Conservation (phyloP, 768 basidiomycete genomes). For the Leccinum rimulosum region DNA sequence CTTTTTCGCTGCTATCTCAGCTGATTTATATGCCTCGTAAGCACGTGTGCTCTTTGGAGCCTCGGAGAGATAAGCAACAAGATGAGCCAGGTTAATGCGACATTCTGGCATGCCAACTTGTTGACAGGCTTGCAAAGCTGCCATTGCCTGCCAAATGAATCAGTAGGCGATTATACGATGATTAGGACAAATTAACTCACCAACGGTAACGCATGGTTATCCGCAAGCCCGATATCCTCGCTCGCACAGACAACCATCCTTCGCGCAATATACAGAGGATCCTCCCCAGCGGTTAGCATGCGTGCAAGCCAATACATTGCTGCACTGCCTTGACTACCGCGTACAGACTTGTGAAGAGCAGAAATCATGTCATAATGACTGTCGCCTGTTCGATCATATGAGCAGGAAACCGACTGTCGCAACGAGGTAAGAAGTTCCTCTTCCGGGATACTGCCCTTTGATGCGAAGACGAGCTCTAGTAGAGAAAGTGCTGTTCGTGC, state of each 20-base stretch:
- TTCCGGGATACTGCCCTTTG: slow-evolving; percentile 41
- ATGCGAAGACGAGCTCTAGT: slow-evolving; percentile 63
- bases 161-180: slow-evolving; percentile 11
- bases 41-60: slow-evolving; percentile 78
- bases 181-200: slow-evolving; percentile 35
- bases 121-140: slow-evolving; percentile 63
- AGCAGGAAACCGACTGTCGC: slow-evolving; percentile 58
- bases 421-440: slow-evolving; percentile 52
- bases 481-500: slow-evolving; percentile 77
- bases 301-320: slow-evolving; percentile 88
- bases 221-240: slow-evolving; percentile 83
- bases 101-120: slow-evolving; percentile 81
- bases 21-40: slow-evolving; percentile 74
- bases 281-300: slow-evolving; percentile 79
- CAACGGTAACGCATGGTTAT: slow-evolving; percentile 71
- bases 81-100: slow-evolving; percentile 73
- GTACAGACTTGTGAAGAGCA: slow-evolving; percentile 79
- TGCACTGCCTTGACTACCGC: slow-evolving; percentile 73
- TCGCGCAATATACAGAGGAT: slow-evolving; percentile 73
- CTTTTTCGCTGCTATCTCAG: slow-evolving; percentile 57
- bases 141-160: slow-evolving; percentile 47
- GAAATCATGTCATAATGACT: slow-evolving; percentile 79
- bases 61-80: slow-evolving; percentile 76
- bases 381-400: slow-evolving; percentile 78
- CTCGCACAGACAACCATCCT: slow-evolving; percentile 79